Evolutionary conservation across 148 eudicot species (phyloP).

Genomic region (Tetragonia tetragonoides): DNA sequence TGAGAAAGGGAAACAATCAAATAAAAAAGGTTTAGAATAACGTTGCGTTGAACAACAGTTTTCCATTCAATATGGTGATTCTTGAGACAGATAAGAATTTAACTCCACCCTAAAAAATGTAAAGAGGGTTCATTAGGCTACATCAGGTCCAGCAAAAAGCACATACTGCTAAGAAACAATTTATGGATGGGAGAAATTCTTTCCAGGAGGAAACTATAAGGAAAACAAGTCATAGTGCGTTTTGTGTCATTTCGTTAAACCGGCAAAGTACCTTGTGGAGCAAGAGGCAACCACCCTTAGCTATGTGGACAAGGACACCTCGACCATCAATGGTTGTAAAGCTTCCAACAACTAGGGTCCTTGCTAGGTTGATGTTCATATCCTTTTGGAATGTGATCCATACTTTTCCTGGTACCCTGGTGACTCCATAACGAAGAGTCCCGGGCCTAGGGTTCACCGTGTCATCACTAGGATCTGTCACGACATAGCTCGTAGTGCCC

Average conservation of each 20-base stretch:
- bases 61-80: not conserved
- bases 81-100: no score
- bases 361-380: conserved; percentile 57
- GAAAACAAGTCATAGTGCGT: not conserved
- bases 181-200: no score
- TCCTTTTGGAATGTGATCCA: conserved; percentile 70
- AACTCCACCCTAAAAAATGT: no score
- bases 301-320: conserved; percentile 52
- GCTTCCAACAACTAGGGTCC: conserved; percentile 59
- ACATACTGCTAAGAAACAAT: no score
- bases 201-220: not conserved
- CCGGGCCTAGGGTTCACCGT: conserved; percentile 52
- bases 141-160: no score
- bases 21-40: not conserved
- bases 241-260: not conserved
- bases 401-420: conserved; percentile 44
- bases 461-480: conserved; percentile 63
- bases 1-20: conserved; percentile 8
- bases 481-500: conserved; percentile 41
- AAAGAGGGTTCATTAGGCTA: no score
- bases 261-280: conserved; percentile 43
- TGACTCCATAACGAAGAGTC: conserved; percentile 61
- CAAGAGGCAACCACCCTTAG: conserved; percentile 50
- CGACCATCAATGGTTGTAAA: conserved; percentile 64
- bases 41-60: not conserved